Evolutionary conservation across 371 early-diverging fungal genomes (phyloP), one percentile per base, ranked within the genome.

Genomic region (Sporodiniella umbellata): DNA sequence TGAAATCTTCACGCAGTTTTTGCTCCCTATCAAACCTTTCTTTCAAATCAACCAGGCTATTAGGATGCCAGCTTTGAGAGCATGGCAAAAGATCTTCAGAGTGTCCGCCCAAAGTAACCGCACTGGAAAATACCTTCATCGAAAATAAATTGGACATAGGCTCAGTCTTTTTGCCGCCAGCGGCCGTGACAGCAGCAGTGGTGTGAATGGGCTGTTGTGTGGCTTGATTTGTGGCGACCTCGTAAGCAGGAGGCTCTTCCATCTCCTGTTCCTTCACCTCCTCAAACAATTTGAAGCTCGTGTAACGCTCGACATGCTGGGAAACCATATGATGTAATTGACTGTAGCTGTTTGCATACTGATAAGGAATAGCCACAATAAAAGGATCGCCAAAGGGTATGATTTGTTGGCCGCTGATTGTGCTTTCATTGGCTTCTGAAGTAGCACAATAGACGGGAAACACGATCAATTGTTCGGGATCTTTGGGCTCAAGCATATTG

Each of bases 361-460:
- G 54, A 7, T 53, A 46, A 22, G 56, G 61, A 14, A 75, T 57
- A 19, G 58, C 69, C 12, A 75, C 51, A 7, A 75, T 47, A 37
- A 68, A 61, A 1, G 72, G 75, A 0, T 67, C 71, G 31, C 75
- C 75, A 51, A 75, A 75, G 19, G 66, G 72, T 1, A 25, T 15
- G 22, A 17, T 24, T 30, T 47, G 28, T n/a, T n/a, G n/a, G n/a
- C n/a, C n/a, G 22, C 33, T 38, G 14, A 57, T 42, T 4, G 47
- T 5, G 14, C 26, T 44, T 15, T 57, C 52, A 17, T 28, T 56
- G 14, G 54, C 38, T 3, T 33, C 42, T 1, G 56, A 40, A 12
- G 63, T 60, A 12, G 64, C 66, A 22, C 72, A 71, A 35, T 75
- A 71, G 0, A 71, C 75, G n/a, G 75, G 75, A 42, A 75, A 65